Conservation (phyloP, 305 asterid species). For the Rubia occidens region DNA sequence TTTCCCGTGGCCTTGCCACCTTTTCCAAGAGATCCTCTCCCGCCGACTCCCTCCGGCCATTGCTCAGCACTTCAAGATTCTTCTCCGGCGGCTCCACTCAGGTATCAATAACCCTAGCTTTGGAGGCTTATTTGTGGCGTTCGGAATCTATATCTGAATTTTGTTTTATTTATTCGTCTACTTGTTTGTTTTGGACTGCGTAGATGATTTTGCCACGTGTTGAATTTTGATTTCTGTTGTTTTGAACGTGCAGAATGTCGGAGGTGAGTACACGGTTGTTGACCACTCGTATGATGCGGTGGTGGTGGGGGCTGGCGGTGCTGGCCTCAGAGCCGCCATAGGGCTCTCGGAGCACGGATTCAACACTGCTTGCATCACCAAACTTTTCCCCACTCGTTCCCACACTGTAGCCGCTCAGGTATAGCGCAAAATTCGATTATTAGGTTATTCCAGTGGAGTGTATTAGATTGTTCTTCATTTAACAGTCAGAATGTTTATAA, state of each 20-base stretch:
- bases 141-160: neutral
- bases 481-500: too few relatives aligned
- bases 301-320: constrained; percentile 99
- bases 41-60: constrained; percentile 36
- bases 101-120: constrained; percentile 11
- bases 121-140: constrained; percentile 24
- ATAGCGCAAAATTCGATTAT: neutral
- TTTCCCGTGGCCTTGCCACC: constrained; percentile 68
- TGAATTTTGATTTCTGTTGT: neutral
- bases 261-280: constrained; percentile 68
- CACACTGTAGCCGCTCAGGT: constrained; percentile 99
- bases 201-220: neutral
- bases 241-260: constrained; percentile 40
- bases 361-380: constrained; percentile 96
- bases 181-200: neutral
- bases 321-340: constrained; percentile 95
- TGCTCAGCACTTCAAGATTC: constrained; percentile 31
- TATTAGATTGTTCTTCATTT: too few relatives aligned
- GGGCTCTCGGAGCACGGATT: constrained; percentile 98
- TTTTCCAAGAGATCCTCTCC: constrained; percentile 41
- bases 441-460: neutral
- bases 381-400: constrained; percentile 95
- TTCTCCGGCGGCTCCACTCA: constrained; percentile 50
- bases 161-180: neutral
- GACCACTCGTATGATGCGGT: constrained; percentile 99